Base-by-base conservation (phyloP, 2,329 filamentous ascomycete genomes). In the Spiromastix sp. region DNA sequence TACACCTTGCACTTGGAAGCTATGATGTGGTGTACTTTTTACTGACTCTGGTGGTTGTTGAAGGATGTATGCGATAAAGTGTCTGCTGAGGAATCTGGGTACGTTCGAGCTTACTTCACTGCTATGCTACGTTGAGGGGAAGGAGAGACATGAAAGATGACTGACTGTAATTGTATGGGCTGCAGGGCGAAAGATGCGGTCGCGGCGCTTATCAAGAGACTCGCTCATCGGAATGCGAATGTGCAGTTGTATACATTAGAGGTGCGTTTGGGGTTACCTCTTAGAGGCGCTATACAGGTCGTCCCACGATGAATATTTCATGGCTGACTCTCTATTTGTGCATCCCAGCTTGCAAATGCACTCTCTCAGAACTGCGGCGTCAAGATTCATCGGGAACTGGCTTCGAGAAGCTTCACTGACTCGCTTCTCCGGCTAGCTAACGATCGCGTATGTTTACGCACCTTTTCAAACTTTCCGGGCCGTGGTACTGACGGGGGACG, bases 181-280 rank as follows among this genome's bases (percentile, higher is more conserved):
- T 13, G 39, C 42, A 71, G 72, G 17, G 72, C 83, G 46, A 89
- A 89, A 66, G 83, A 93, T 65, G 85, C 79, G 10, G 83, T 93
- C 36, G 81, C 85, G 52, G 81, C 85, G 54, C 74, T 95, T 67
- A 94, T 95, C 63, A 93, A 89, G 67, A 74, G 87, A 27, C 71
- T 95, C 37, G 85, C 86, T 38, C 86, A 95, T 60, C 80, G 87
- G 48, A 95, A 95, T 60, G 87, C 87, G 43, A 94, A 95, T 59
- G 87, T 95, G 17, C 87, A 95, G 63, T 76, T 95, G 13, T 95
- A 95, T 60, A 93, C 87, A 9, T 77, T 95, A 41, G 85, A 93
- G 71, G 79, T 83, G 53, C 29, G 64, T 50, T 30, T 12, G n/a
- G n/a, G n/a, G n/a, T n/a, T n/a, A n/a, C n/a, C n/a, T n/a, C n/a